These are phyloP conservation scores for Salix suchowensis DNA, from an alignment of 345 rosid species.

Conservation along the genomic window DNA sequence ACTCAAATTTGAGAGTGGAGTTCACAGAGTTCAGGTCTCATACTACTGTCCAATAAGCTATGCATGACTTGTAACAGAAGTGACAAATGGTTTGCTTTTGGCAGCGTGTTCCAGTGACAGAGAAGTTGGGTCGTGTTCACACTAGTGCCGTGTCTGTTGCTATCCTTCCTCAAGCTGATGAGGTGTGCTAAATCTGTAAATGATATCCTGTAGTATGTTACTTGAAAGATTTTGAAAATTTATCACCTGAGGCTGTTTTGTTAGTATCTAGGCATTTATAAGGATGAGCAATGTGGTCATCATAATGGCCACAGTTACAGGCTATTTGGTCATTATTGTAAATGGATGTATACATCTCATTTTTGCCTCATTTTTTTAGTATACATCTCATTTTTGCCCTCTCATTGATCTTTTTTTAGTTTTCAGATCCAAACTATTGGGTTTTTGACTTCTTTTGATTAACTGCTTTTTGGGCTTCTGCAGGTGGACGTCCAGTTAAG, in stretches of 20 bases:
- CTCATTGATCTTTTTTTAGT: background rate
- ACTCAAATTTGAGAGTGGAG: conserved; percentile 97
- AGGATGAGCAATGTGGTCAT: background rate
- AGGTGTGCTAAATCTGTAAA: conserved; percentile 54
- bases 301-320: background rate
- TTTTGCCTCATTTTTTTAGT: background rate
- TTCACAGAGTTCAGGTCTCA: conserved; percentile 92
- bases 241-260: background rate
- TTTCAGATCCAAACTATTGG: background rate
- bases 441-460: background rate
- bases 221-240: background rate
- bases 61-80: conserved; percentile 5
- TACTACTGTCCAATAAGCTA: background rate
- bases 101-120: conserved; percentile 97
- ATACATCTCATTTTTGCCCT: background rate
- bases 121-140: conserved; percentile 87
- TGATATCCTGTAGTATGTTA: conserved; percentile 1
- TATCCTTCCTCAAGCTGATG: conserved; percentile 96
- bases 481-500: conserved; percentile 90
- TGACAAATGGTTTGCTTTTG: conserved; percentile 23
- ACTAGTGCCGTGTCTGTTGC: conserved; percentile 96
- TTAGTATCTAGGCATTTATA: background rate
- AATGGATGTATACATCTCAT: background rate
- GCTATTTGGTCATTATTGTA: background rate
- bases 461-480: conserved; percentile 14